phyloP scores from a whole-genome alignment of 2,329 filamentous ascomycete genomes.

The Phaeoacremonium minimum region DNA sequence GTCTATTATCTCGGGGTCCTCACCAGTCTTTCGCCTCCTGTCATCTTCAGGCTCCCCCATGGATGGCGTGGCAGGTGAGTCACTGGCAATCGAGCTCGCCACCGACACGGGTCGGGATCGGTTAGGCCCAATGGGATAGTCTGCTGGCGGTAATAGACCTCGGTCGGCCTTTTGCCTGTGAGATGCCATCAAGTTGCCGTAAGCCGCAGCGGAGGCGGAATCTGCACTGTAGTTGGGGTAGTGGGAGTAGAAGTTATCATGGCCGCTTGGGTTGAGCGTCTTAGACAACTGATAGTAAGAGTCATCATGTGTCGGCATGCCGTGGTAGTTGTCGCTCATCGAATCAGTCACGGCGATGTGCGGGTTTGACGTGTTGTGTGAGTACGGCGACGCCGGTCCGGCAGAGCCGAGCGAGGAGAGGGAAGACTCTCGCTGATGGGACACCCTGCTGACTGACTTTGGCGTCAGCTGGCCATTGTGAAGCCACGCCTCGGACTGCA shows the following conservation, averaged over 20 bases:
- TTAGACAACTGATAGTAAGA: constrained; percentile 46
- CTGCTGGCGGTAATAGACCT: constrained; percentile 38
- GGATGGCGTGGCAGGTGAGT: constrained; percentile 56
- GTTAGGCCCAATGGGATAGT: constrained; percentile 33
- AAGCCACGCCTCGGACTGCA: constrained; percentile 37
- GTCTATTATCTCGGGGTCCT: constrained; percentile 22
- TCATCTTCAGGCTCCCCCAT: constrained; percentile 43
- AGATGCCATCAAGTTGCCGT: constrained; percentile 32
- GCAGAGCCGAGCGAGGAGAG: constrained; percentile 57
- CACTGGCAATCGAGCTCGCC: constrained; percentile 52
- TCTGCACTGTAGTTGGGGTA: constrained; percentile 34
- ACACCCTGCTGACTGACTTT: constrained; percentile 29
- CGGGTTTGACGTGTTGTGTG: constrained; percentile 50
- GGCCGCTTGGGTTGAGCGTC: constrained; percentile 15
- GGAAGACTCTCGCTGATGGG: constrained; percentile 58
- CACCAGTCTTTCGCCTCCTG: constrained; percentile 52
- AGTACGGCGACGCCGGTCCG: constrained; percentile 56
- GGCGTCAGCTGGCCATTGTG: constrained; percentile 29
- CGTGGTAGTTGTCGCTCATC: constrained; percentile 38
- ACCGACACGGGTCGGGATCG: constrained; percentile 51
- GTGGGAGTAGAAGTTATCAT: constrained; percentile 35
- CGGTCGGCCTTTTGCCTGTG: constrained; percentile 34
- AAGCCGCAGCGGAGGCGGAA: constrained; percentile 30
- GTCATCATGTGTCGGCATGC: constrained; percentile 34
- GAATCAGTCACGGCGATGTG: constrained; percentile 53